Conservation (phyloP, 179 eudicot genomes). For the Vitellaria paradoxa region DNA sequence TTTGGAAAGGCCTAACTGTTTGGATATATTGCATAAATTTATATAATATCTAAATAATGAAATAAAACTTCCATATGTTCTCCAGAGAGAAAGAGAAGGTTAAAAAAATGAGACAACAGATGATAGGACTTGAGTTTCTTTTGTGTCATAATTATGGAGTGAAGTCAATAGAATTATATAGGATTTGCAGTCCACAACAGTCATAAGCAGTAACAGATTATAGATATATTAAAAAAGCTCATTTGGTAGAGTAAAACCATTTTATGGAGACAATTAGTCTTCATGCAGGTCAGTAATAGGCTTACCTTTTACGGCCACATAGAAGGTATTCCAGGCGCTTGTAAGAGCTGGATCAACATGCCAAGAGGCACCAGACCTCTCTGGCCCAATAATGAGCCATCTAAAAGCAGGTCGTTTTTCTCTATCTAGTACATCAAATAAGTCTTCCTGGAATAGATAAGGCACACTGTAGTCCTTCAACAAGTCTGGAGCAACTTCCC, state of each 20-base stretch:
- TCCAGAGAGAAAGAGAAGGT: neutral
- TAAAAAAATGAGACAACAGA: neutral
- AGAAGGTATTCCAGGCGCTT: conserved; percentile 99
- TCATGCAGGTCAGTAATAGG: neutral
- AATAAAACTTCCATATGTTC: neutral
- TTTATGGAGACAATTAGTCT: neutral
- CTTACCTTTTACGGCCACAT: conserved; percentile 91
- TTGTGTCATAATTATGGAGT: conserved; percentile 3
- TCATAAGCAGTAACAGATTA: neutral
- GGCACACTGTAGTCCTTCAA: conserved; percentile 89
- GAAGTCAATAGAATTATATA: neutral
- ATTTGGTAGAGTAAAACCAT: neutral
- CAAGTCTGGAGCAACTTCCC: conserved; percentile 76
- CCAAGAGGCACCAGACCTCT: conserved; percentile 99
- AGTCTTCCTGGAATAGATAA: conserved; percentile 83
- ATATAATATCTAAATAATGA: neutral
- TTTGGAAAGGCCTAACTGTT: neutral
- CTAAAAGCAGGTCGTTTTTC: conserved; percentile 86
- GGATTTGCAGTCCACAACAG: neutral
- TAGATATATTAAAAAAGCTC: neutral
- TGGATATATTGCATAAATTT: neutral
- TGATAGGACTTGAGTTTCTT: neutral
- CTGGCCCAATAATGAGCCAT: conserved; percentile 98
- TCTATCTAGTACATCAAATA: conserved; percentile 69
- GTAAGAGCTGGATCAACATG: conserved; percentile 99